Evolutionary conservation across 768 basidiomycete species (phyloP), one percentile per base, ranked within the genome.

Genomic region (Boletus eberwhitei): DNA sequence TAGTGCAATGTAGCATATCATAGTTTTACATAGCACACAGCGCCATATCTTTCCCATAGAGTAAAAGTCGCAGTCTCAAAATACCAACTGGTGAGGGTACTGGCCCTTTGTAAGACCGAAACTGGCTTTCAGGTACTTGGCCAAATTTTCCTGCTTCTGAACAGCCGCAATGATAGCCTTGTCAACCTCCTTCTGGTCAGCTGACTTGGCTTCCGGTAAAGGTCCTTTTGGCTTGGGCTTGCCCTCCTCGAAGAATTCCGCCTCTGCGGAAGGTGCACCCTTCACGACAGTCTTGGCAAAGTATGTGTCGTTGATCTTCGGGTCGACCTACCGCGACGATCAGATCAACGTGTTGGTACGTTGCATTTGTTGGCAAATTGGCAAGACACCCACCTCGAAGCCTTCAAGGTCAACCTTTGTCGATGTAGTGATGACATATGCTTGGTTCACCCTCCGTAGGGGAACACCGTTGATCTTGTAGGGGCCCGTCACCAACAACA

Each of bases 391-490:
- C 65, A 93, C 93, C 78, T 83, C 82, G 72, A 90, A 77, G 54
- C 77, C 81, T 26, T 77, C 80, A 54, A 98, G 73, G 61, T 96
- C 90, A 63, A 98, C 75, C 77, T 87, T 93, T 64, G 97, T 98
- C 53, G 94, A 94, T 55, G 97, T 99, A 54, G 96, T 93, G 68
- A 99, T 98, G 59, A 95, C 93, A 72, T 99, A 99, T 52, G 97
- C 93, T 79, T 98, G 96, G 80, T 94, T 96, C 57, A 99, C 94
- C 73, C 97, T 86, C 73, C 95, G 84, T 73, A 99, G 82, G 64
- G 97, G 97, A 43, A 99, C 96, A 72, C 97, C 97, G 76, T 99
- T 99, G 73, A 98, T 73, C 83, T 93, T 96, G 85, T 85, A 98
- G 45, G 97, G 97, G 52, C 97, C 97, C 37, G 95, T 93, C 65